These are phyloP conservation scores for Dianthus caryophyllus DNA, from an alignment of 148 eudicot species.

Conservation along the genomic window DNA sequence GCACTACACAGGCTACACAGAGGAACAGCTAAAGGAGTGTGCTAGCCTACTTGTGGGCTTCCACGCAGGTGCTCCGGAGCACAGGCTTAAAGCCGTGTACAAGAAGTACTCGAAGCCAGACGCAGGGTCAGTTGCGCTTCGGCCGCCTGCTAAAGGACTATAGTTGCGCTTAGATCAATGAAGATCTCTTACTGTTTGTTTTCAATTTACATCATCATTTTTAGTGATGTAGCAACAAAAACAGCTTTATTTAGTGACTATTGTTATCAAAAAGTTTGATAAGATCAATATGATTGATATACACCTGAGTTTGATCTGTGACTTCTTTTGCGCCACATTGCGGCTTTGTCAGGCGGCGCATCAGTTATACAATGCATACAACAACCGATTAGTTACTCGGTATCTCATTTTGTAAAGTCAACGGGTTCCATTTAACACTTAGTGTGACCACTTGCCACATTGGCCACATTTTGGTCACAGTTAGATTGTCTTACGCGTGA, in stretches of 20 bases:
- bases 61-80: slow-evolving; percentile 34
- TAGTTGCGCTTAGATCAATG: not conserved
- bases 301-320: too few relatives aligned
- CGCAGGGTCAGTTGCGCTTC: slow-evolving; percentile 31
- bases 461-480: too few relatives aligned
- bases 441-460: too few relatives aligned
- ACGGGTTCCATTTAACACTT: too few relatives aligned
- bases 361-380: too few relatives aligned
- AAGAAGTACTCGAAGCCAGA: slow-evolving; percentile 44
- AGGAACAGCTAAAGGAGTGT: slow-evolving; percentile 41
- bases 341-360: too few relatives aligned
- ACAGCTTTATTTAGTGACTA: not conserved
- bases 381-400: too few relatives aligned
- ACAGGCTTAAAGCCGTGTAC: slow-evolving; percentile 36
- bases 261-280: too few relatives aligned
- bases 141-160: slow-evolving; percentile 35
- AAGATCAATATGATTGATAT: too few relatives aligned
- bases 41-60: slow-evolving; percentile 30
- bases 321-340: too few relatives aligned
- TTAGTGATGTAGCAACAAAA: slow-evolving; percentile 13
- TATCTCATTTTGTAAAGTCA: too few relatives aligned
- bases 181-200: not conserved
- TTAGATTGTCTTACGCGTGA: too few relatives aligned
- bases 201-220: slow-evolving; percentile 3
- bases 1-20: slow-evolving; percentile 49